phyloP scores from a whole-genome alignment of 108 stramenopile species.

The Cyclotella atomus region DNA sequence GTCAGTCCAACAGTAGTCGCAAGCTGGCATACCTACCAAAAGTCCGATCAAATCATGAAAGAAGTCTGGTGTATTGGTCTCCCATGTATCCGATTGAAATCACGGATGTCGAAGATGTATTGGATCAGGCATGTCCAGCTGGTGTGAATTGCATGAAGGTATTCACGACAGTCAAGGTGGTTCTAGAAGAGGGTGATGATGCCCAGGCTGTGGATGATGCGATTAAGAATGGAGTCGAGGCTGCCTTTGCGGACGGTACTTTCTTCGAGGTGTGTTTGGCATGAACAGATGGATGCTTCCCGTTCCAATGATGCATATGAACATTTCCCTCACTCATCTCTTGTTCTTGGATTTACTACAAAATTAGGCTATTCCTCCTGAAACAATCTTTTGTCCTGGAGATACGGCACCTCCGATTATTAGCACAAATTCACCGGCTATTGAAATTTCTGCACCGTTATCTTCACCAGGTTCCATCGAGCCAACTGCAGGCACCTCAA shows the following conservation, averaged over 20 bases:
- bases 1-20: background rate
- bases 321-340: background rate
- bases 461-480: background rate
- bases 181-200: constrained; percentile 65
- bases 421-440: background rate
- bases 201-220: constrained; percentile 17
- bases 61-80: constrained; percentile 53
- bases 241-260: constrained; percentile 46
- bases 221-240: constrained; percentile 45
- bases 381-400: constrained; percentile 20
- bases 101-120: constrained; percentile 36
- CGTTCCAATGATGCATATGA: background rate
- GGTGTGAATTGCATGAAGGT: constrained; percentile 49
- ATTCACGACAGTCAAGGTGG: constrained; percentile 39
- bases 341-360: background rate
- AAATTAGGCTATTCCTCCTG: constrained; percentile 16
- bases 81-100: constrained; percentile 44
- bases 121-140: constrained; percentile 41
- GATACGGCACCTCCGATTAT: constrained; percentile 8
- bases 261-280: constrained; percentile 55
- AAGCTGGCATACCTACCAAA: background rate
- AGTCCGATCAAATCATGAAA: background rate
- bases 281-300: constrained; percentile 3
- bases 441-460: constrained; percentile 4
- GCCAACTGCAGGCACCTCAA: background rate